Evolutionary conservation across 2,329 filamentous ascomycete species (phyloP).

Genomic region (Emmonsia crescens): DNA sequence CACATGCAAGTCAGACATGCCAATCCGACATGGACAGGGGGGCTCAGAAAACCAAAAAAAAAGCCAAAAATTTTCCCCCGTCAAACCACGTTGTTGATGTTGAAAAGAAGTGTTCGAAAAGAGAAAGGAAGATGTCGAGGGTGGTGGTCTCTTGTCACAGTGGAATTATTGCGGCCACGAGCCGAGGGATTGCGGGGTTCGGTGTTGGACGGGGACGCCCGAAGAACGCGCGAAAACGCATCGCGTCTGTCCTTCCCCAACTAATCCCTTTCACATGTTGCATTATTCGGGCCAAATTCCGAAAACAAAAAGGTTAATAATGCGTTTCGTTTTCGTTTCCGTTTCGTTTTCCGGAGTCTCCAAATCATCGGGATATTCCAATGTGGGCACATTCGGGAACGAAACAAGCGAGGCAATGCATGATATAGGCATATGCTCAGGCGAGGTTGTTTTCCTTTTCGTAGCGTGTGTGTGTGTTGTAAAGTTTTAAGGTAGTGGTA

Average conservation of each 20-base stretch:
- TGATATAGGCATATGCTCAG: no score
- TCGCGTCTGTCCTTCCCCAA: neutral
- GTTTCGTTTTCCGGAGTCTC: no score
- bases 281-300: no score
- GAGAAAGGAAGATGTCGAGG: neutral
- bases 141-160: no score
- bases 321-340: no score
- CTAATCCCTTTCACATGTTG: neutral
- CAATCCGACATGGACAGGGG: neutral
- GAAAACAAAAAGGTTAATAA: neutral
- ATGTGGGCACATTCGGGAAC: neutral
- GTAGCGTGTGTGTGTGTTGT: no score
- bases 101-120: neutral
- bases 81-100: no score
- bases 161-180: no score
- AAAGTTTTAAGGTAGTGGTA: no score
- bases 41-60: neutral
- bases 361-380: neutral
- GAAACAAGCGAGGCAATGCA: neutral
- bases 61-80: no score
- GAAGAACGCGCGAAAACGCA: neutral
- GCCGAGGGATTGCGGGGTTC: no score
- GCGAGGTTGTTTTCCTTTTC: no score
- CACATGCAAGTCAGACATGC: constrained; percentile 1
- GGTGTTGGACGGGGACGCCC: neutral